These are phyloP conservation scores for Trypanosoma caninum DNA, from an alignment of 208 protist species.

Conservation along the genomic window DNA sequence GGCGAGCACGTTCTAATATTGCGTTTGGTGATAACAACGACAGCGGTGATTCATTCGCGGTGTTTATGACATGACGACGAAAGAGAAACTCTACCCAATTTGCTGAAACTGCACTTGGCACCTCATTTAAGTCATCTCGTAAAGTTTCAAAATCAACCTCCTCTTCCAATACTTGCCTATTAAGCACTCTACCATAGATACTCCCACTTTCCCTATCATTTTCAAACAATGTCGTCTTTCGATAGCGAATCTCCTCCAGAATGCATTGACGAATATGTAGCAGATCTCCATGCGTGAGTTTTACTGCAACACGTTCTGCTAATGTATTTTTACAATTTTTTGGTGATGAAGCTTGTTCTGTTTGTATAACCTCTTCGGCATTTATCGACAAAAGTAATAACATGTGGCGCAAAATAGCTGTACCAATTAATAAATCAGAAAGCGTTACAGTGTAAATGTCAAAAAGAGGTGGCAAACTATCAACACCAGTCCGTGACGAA, in stretches of 20 bases:
- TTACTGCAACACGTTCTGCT: background rate
- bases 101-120: slow-evolving; percentile 26
- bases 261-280: slow-evolving; percentile 28
- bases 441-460: slow-evolving; percentile 29
- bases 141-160: slow-evolving; percentile 16
- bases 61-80: slow-evolving; percentile 49
- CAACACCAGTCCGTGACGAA: background rate
- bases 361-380: background rate
- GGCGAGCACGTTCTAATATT: slow-evolving; percentile 58
- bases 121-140: background rate
- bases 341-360: background rate
- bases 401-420: slow-evolving; percentile 56
- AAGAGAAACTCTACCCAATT: slow-evolving; percentile 75
- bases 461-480: slow-evolving; percentile 6
- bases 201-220: background rate
- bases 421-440: slow-evolving; percentile 43
- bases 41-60: slow-evolving; percentile 51
- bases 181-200: background rate
- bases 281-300: slow-evolving; percentile 13
- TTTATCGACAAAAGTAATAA: slow-evolving; percentile 24
- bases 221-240: slow-evolving; percentile 3
- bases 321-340: background rate
- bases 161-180: slow-evolving; percentile 7
- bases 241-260: slow-evolving; percentile 29
- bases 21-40: slow-evolving; percentile 50